Percentiles rank a stretch among this genome's conserved stretches.
Conservation (phyloP, 2,329 filamentous ascomycete species). For the Aspergillus sp. region DNA sequence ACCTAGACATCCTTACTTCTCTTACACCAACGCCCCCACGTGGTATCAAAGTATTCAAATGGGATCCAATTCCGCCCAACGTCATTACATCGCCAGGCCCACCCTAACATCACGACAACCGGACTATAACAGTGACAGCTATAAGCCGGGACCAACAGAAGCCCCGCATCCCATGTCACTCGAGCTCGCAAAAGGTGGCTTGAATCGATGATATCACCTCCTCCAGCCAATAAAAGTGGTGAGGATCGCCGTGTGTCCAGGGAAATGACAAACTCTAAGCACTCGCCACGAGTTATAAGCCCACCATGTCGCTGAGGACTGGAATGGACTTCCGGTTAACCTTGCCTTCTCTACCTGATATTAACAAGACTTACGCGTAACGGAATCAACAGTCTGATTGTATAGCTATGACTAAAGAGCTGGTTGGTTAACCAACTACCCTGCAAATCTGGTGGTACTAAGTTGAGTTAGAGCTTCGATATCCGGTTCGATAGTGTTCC, state of each 20-base stretch:
- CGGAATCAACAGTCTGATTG: background rate
- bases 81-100: too few relatives aligned
- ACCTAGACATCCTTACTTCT: too few relatives aligned
- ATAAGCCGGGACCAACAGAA: too few relatives aligned
- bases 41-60: too few relatives aligned
- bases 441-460: background rate
- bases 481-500: slow-evolving; percentile 6
- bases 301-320: background rate
- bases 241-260: background rate
- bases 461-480: slow-evolving; percentile 2
- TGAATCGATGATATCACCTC: background rate
- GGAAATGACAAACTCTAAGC: background rate
- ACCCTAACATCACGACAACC: too few relatives aligned
- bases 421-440: background rate
- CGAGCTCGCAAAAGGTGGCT: background rate
- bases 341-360: background rate
- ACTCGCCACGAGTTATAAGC: background rate
- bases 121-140: too few relatives aligned
- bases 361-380: background rate
- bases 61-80: too few relatives aligned
- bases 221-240: background rate
- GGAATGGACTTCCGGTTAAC: background rate
- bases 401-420: background rate
- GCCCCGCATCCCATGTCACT: too few relatives aligned
- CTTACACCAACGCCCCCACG: too few relatives aligned